These are phyloP conservation scores for Elsinoe arachidis DNA, from an alignment of 2,329 filamentous ascomycete genomes.

Conservation along the genomic window DNA sequence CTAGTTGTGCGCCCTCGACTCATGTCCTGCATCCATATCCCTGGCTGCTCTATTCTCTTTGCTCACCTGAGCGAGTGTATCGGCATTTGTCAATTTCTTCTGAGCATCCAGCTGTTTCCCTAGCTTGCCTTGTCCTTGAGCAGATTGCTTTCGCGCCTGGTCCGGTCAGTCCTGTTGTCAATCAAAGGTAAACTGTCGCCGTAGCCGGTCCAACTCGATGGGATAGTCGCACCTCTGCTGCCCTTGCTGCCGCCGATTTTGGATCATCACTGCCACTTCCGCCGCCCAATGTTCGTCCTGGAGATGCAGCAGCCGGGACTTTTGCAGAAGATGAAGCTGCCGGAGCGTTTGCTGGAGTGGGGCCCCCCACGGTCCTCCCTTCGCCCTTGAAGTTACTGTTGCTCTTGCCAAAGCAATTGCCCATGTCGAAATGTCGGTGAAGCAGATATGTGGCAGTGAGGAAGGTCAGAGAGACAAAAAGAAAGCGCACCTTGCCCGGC, in stretches of 20 bases:
- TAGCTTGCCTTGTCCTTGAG: conserved; percentile 56
- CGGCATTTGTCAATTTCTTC: conserved; percentile 61
- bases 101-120: conserved; percentile 63
- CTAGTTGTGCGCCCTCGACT: conserved; percentile 34
- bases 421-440: conserved; percentile 48
- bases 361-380: conserved; percentile 60
- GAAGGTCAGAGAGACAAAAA: not conserved
- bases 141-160: conserved; percentile 59
- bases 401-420: conserved; percentile 71
- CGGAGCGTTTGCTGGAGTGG: conserved; percentile 33
- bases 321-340: conserved; percentile 30
- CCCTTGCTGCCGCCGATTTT: conserved; percentile 63
- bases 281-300: conserved; percentile 53
- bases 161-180: conserved; percentile 11
- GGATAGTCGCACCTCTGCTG: conserved; percentile 60
- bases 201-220: conserved; percentile 13
- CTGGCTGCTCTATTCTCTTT: conserved; percentile 55
- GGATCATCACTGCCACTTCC: conserved; percentile 46
- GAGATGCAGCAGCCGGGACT: conserved; percentile 22
- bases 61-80: conserved; percentile 61
- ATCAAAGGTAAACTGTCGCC: conserved; percentile 17
- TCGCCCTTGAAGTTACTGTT: conserved; percentile 58
- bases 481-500: not conserved
- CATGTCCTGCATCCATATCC: conserved; percentile 56
- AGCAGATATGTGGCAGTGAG: not conserved